Evolutionary conservation across 768 basidiomycete genomes (phyloP), one percentile per base, ranked within the genome.

Genomic region (Lactarius trivialis): DNA sequence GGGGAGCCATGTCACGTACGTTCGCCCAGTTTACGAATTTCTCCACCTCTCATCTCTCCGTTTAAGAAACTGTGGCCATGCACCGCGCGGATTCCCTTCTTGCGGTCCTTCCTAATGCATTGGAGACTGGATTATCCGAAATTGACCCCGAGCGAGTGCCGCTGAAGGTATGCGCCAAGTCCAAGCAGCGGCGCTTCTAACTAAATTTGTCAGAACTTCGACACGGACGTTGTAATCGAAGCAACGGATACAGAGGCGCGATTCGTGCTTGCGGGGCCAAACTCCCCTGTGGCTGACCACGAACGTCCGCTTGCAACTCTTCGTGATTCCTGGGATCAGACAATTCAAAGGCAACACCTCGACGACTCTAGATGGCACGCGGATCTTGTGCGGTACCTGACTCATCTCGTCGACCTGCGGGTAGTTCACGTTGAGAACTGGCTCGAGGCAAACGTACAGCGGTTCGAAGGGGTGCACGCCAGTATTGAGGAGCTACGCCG

Each of bases 1-100:
- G 85, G 85, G 82, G 82, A 12, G 76, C 84, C 0, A 72, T 85
- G 55, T 83, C 83, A 51, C 82, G 85, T 85, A 68, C 56, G 82
- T 70, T 53, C 19, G 0, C 19, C 12, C 30, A 17, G 37, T 59
- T 34, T n/a, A 8, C 7, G 17, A 1, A 4, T 15, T 15, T 28
- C 7, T 45, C 1, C 51, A 11, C 60, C 19, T 28, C 65, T 14
- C 54, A 19, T 26, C n/a, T 11, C 49, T 26, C 19, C 14, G 0
- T 75, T 32, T n/a, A 58, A 81, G 79, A 81, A 74, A 80, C 76
- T 2, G 75, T 82, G 70, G 77, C 76, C 2, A 74, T 77, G 24
- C 79, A 81, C 69, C 76, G 78, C 24, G 77, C 76, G 3, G 26
- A 55, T 24, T 26, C 55, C 17, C 67, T 85, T 24, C 68, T 73